Conservation (phyloP, 768 basidiomycete species). For the Pleurotus citrinopileatus region DNA sequence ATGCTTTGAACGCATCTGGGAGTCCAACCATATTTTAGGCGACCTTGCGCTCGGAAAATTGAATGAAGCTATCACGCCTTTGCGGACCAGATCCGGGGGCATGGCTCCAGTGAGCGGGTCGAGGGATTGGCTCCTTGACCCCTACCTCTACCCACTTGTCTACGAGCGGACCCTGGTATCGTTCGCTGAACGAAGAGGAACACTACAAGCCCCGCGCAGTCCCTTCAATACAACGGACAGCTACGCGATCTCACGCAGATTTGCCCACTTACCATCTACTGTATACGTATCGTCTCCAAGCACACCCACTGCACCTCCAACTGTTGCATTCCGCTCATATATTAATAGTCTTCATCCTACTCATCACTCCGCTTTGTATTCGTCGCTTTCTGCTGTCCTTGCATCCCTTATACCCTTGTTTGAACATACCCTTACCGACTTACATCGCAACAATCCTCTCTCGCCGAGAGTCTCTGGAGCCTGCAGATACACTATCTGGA, state of each 20-base stretch:
- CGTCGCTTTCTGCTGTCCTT: constrained; percentile 30
- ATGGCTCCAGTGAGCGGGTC: constrained; percentile 16
- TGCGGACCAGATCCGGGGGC: constrained; percentile 14
- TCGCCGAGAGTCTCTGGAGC: constrained; percentile 38
- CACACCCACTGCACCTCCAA: neutral
- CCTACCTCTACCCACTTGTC: constrained; percentile 34
- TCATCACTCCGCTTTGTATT: constrained; percentile 25
- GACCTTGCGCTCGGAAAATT: constrained; percentile 14
- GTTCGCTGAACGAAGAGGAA: constrained; percentile 15
- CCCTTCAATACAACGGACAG: constrained; percentile 22
- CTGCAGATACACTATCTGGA: constrained; percentile 41
- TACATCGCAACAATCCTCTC: constrained; percentile 47
- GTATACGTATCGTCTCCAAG: constrained; percentile 31
- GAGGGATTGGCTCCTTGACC: constrained; percentile 35
- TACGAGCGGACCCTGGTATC: constrained; percentile 38
- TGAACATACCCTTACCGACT: constrained; percentile 49
- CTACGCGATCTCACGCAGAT: constrained; percentile 38
- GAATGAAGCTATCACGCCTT: constrained; percentile 18
- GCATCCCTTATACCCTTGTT: constrained; percentile 42
- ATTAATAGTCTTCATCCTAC: constrained; percentile 51
- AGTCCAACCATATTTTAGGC: constrained; percentile 29
- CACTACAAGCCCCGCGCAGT: constrained; percentile 24
- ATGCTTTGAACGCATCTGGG: constrained; percentile 58
- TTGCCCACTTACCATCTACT: constrained; percentile 43
- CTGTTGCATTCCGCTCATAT: constrained; percentile 39